Evolutionary conservation across 176 grass and related monocot genomes (phyloP), one percentile per base, ranked within the genome.

Genomic region (Poa annua): DNA sequence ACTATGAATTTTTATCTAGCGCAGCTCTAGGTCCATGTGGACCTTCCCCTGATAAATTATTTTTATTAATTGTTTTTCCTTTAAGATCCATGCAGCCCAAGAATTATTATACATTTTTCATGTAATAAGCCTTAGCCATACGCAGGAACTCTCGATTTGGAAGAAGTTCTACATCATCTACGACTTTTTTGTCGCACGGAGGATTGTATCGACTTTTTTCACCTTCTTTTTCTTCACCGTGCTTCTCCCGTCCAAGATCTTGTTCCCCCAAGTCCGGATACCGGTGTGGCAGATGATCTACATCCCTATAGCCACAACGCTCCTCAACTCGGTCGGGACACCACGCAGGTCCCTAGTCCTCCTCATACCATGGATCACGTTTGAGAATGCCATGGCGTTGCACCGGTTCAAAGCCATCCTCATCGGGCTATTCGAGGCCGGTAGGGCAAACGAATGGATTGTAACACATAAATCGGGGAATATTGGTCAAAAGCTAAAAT

Each of bases 351-450:
- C 91, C 0, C 42, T 91, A 12, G 74, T 88, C 80, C 85, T 96
- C 59, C 79, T 84, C 56, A 8, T 92, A 62, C 8, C 80, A 4
- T 96, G 88, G 88, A 2, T 93, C 71, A 70, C 87, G 15, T 96
- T 96, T 71, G 94, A 97, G 86, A 97, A 97, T 38, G 94, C 83
- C 11, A 93, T 97, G 94, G 86, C 94, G 4, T 5, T 93, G 55
- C 91, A 97, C 70, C 86, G 91, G 48, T 75, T 88, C 36, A 97
- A 97, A 81, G 91, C 91, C 44, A 87, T 87, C 34, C 60, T 89
- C 32, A 91, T 96, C 1, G 94, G 94, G 14, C 36, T 93, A 8
- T 70, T 87, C 13, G 86, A 96, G 87, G 84, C 91, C 0, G 86
- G 84, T 35, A 90, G 90, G 63, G 91, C 88, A 8, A 96, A 96